Evolutionary conservation across 805 yeast species (phyloP).

Genomic region (Monosporozyma aerobia): DNA sequence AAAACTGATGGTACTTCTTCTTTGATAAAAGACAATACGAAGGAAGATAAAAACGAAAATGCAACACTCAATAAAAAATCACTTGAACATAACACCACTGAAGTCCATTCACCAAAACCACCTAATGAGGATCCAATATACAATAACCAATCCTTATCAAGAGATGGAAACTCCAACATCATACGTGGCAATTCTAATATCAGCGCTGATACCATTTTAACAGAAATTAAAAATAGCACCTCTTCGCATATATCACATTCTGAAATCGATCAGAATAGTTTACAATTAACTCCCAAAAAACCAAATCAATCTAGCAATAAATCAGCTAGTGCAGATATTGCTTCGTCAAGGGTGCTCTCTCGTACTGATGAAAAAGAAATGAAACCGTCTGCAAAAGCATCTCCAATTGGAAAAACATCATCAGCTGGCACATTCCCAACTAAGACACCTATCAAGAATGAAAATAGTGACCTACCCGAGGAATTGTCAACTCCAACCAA

Average conservation of each 20-base stretch:
- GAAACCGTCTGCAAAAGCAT: neutral
- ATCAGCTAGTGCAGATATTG: neutral
- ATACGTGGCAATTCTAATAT: neutral
- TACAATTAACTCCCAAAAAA: neutral
- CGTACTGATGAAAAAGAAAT: neutral
- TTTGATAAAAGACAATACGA: neutral
- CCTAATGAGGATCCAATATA: neutral
- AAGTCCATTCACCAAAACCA: neutral
- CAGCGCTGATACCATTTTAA: neutral
- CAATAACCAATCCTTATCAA: neutral
- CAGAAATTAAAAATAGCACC: neutral
- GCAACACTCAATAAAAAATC: neutral
- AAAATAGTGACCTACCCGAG: neutral
- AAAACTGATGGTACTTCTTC: neutral
- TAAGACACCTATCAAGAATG: neutral
- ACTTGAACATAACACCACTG: neutral
- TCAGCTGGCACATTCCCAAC: neutral
- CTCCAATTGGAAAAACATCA: neutral
- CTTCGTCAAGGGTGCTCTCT: neutral
- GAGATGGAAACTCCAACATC: neutral
- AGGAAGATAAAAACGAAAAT: neutral
- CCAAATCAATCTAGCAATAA: neutral
- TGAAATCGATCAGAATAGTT: too few species aligned
- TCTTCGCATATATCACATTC: too few species aligned
- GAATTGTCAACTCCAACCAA: constrained; percentile 5